phyloP scores from a whole-genome alignment of 306 rosid genomes.

The Trifolium pratense region DNA sequence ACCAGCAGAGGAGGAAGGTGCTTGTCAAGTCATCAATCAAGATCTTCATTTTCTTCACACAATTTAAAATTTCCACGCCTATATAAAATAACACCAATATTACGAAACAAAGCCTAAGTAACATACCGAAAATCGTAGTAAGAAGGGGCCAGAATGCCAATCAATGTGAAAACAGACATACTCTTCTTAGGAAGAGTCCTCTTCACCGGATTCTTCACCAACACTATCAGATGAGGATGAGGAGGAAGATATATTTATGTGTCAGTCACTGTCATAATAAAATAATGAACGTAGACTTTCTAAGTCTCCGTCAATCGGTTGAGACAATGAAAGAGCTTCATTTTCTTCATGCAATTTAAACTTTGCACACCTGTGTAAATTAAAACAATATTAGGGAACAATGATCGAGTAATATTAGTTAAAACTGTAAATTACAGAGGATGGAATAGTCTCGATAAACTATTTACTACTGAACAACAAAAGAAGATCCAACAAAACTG shows the following conservation, averaged over 20 bases:
- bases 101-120: neutral
- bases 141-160: neutral
- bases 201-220: neutral
- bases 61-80: neutral
- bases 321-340: neutral
- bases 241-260: neutral
- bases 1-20: too few species aligned
- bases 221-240: neutral
- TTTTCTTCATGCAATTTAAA: conserved; percentile 14
- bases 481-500: neutral
- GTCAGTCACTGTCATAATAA: neutral
- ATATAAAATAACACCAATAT: neutral
- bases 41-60: neutral
- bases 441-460: neutral
- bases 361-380: neutral
- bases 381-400: neutral
- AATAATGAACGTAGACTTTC: too few species aligned
- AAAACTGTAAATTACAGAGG: neutral
- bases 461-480: neutral
- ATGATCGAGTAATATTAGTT: neutral
- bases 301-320: neutral
- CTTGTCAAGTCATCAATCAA: neutral
- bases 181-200: neutral
- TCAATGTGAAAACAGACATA: neutral
- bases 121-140: neutral